phyloP scores from a whole-genome alignment of 108 stramenopile species.

The Fistulifera pelliculosa region DNA sequence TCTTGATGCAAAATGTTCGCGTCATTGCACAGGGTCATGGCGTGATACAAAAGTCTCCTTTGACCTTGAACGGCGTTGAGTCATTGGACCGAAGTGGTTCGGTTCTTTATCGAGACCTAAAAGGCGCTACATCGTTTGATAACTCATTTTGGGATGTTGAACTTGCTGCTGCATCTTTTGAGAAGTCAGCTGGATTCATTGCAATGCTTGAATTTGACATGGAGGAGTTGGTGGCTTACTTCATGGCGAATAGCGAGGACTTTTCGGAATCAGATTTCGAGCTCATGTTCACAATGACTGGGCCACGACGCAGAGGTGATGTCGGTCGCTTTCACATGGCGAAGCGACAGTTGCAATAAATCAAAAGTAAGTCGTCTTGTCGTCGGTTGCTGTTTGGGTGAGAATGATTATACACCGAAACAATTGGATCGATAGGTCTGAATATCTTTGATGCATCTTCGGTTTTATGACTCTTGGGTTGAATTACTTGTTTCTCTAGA shows the following conservation, averaged over 20 bases:
- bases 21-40: constrained; percentile 65
- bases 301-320: constrained; percentile 69
- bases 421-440: neutral
- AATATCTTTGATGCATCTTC: neutral
- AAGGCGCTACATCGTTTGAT: constrained; percentile 77
- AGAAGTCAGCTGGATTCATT: constrained; percentile 72
- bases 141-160: constrained; percentile 85
- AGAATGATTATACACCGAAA: neutral
- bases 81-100: constrained; percentile 74
- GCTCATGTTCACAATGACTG: constrained; percentile 77
- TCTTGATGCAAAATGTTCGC: constrained; percentile 73
- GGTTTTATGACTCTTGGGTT: constrained; percentile 3
- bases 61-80: constrained; percentile 79
- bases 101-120: constrained; percentile 81
- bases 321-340: constrained; percentile 54
- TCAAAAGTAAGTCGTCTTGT: neutral
- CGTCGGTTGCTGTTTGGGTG: neutral
- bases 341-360: constrained; percentile 17
- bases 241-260: constrained; percentile 51
- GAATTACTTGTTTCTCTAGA: neutral
- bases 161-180: constrained; percentile 74
- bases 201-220: constrained; percentile 80
- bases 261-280: constrained; percentile 69
- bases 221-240: constrained; percentile 70
- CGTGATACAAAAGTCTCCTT: constrained; percentile 38